These are phyloP conservation scores for Wallacemonas rigidus DNA, from an alignment of 208 protist species.

Conservation along the genomic window DNA sequence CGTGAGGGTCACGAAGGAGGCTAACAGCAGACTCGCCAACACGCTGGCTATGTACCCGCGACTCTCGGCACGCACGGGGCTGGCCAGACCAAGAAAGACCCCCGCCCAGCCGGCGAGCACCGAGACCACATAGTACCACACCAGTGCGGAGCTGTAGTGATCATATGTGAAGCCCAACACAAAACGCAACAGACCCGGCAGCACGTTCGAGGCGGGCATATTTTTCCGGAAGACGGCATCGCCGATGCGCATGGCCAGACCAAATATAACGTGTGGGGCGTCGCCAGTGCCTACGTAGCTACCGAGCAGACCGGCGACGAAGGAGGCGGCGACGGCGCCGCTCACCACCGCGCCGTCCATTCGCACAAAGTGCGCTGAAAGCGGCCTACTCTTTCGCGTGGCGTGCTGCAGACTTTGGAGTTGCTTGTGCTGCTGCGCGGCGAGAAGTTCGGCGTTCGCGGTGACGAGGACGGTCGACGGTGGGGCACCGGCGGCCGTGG, in stretches of 20 bases:
- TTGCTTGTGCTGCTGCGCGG: slow-evolving; percentile 8
- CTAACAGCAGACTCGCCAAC: slow-evolving; percentile 7
- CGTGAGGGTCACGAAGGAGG: slow-evolving; percentile 17
- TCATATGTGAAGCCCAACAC: slow-evolving; percentile 26
- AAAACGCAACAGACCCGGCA: slow-evolving; percentile 24
- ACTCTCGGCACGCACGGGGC: slow-evolving; percentile 1
- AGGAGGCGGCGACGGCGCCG: slow-evolving; percentile 32
- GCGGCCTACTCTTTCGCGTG: background rate
- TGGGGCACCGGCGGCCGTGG: background rate
- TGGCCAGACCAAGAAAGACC: slow-evolving; percentile 24
- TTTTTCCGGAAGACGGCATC: slow-evolving; percentile 32
- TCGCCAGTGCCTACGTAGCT: slow-evolving; percentile 33
- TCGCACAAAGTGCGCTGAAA: slow-evolving; percentile 22
- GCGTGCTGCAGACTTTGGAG: slow-evolving; percentile 12
- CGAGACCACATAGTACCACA: slow-evolving; percentile 32
- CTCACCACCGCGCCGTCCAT: slow-evolving; percentile 33
- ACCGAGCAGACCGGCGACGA: slow-evolving; percentile 32
- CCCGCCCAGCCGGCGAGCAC: slow-evolving; percentile 30
- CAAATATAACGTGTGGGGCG: slow-evolving; percentile 37
- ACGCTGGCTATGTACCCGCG: slow-evolving; percentile 18
- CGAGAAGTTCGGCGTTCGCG: slow-evolving; percentile 6
- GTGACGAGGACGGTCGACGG: slow-evolving; percentile 9
- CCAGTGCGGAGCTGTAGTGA: slow-evolving; percentile 14
- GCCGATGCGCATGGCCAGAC: slow-evolving; percentile 33
- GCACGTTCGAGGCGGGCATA: slow-evolving; percentile 33